These are phyloP conservation scores for Melocanna baccifera DNA, from an alignment of 176 grass and related monocot species.

Conservation along the genomic window DNA sequence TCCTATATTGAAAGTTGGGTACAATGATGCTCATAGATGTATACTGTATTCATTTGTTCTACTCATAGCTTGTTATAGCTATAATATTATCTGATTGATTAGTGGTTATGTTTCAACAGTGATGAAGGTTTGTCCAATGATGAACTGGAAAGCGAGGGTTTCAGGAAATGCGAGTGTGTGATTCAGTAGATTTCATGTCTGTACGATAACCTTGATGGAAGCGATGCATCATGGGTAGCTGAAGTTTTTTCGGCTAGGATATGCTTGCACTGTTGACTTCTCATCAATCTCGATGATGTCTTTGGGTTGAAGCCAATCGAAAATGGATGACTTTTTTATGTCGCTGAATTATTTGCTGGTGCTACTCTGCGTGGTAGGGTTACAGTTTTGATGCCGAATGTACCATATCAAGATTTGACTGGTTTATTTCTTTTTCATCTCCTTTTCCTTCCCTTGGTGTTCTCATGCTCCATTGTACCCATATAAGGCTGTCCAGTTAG, in stretches of 20 bases:
- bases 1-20: not conserved
- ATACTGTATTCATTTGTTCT: constrained; percentile 14
- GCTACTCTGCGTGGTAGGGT: constrained; percentile 14
- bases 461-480: constrained; percentile 20
- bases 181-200: constrained; percentile 64
- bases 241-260: not conserved
- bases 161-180: constrained; percentile 87
- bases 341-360: constrained; percentile 4
- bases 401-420: constrained; percentile 40
- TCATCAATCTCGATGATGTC: not conserved
- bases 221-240: not conserved
- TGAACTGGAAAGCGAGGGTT: constrained; percentile 60
- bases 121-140: constrained; percentile 81
- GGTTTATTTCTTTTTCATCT: not conserved
- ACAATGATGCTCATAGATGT: not conserved
- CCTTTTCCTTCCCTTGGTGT: not conserved
- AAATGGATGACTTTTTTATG: constrained; percentile 19
- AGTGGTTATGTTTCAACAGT: constrained; percentile 37
- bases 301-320: not conserved
- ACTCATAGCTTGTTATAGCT: constrained; percentile 10
- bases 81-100: constrained; percentile 29
- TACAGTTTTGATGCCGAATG: constrained; percentile 52
- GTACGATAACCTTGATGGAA: constrained; percentile 18
- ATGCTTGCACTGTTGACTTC: not conserved
- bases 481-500: constrained; percentile 17